Conservation (phyloP, 306 rosid genomes). For the Gleditsia sinensis region DNA sequence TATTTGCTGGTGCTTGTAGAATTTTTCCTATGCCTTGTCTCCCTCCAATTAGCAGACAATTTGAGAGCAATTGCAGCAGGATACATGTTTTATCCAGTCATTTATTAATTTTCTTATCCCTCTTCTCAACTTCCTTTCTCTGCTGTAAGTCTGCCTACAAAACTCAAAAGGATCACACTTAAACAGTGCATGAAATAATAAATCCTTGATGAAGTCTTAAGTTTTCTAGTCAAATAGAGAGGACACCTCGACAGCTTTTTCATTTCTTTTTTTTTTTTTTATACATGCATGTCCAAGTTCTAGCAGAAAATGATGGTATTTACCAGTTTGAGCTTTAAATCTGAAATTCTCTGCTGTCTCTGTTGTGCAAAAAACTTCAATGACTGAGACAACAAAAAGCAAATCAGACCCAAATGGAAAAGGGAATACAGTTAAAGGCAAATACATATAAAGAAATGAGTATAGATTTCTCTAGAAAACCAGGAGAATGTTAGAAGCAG, state of each 20-base stretch:
- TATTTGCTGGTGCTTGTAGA: constrained; percentile 25
- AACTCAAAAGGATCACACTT: constrained; percentile 34
- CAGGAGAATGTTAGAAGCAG: constrained; percentile 19
- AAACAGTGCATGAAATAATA: constrained; percentile 14
- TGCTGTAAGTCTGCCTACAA: constrained; percentile 51
- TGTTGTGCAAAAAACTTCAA: constrained; percentile 68
- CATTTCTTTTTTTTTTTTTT: constrained; percentile 2
- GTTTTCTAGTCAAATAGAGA: constrained; percentile 24
- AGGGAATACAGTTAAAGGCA: neutral
- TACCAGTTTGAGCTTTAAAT: constrained; percentile 74
- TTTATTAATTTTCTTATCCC: constrained; percentile 34
- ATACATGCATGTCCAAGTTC: constrained; percentile 23
- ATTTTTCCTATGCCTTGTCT: constrained; percentile 10
- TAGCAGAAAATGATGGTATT: constrained; percentile 13
- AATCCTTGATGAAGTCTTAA: constrained; percentile 18
- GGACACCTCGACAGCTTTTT: neutral
- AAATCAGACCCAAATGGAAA: constrained; percentile 28
- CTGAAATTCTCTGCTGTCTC: constrained; percentile 52
- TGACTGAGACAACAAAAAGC: constrained; percentile 55
- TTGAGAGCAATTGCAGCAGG: constrained; percentile 11
- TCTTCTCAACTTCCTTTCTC: constrained; percentile 34
- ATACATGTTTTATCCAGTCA: constrained; percentile 3
- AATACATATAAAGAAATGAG: neutral
- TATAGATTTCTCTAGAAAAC: constrained; percentile 20
- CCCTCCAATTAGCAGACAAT: constrained; percentile 3